Base-by-base conservation (phyloP, 2,329 filamentous ascomycete species). In the Monosporascus sp. region DNA sequence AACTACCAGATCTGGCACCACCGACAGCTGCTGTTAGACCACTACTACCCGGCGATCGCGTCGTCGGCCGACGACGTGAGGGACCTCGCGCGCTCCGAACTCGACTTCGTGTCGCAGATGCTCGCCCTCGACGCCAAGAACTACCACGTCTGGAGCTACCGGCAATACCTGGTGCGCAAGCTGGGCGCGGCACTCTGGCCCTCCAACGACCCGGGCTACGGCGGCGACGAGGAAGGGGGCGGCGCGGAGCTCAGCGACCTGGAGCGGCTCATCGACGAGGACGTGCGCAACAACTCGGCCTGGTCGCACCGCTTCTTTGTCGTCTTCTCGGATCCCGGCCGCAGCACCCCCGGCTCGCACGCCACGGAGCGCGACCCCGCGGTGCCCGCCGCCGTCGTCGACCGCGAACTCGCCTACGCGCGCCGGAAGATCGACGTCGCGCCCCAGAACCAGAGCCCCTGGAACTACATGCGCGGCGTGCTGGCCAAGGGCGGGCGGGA, bases 1-100 rank as follows among this genome's bases (percentile, higher is more conserved):
- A 99, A 97, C 75, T 99, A 99, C 75, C 94, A 99, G 73, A 99
- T 99, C 70, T 99, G 94, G 89, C 84, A 87, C 68, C 84, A 87
- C 63, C 79, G 84, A 25, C 83, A 87, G 68, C 74, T 85, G n/a
- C 74, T 88, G 35, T 74, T 87, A 50, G 81, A 87, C 60, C 69
- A 78, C 58, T 74, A 82, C 62, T 77, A 77, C 63, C 71, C 77
- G 60, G 70, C 81, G 72, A 89, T 82, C 75, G 86, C 73, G 68
- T 80, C 61, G 68, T 84, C 77, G 68, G 60, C 71, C 73, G 69
- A 78, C 74, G 70, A 80, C 74, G 56, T 84, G 53, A 74, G 82
- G 15, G 75, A 68, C 18, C 78, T 90, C 50, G 83, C 82, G 11
- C 68, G 76, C 4, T 82, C 81, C 3, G 94, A 99, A 72, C 77